These are phyloP conservation scores for Pleurotus giganteus DNA, from an alignment of 768 basidiomycete species.

Conservation along the genomic window DNA sequence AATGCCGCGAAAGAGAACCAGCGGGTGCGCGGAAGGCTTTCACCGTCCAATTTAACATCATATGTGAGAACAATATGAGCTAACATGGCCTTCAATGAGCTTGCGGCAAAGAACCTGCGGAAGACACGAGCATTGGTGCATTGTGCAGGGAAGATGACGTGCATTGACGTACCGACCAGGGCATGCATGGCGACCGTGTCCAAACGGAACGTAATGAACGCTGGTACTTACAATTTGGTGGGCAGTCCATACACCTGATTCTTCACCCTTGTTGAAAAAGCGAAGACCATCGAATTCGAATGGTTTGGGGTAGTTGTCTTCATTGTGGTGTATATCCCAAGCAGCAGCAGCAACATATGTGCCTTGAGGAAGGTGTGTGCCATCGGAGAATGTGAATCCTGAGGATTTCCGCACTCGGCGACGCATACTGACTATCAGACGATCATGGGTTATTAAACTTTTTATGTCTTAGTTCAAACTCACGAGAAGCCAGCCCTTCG, in stretches of 20 bases:
- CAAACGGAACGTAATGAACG: conserved; percentile 35
- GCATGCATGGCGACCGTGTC: conserved; percentile 35
- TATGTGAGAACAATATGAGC: conserved; percentile 38
- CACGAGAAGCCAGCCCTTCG: conserved; percentile 28
- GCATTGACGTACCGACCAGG: conserved; percentile 14
- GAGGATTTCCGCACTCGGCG: conserved; percentile 17
- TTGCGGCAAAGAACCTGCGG: conserved; percentile 40
- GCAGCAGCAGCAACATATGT: conserved; percentile 21
- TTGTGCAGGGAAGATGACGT: conserved; percentile 15
- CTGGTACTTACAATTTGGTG: conserved; percentile 32
- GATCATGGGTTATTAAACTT: not conserved
- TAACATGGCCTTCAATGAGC: conserved; percentile 41
- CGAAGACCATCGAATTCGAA: conserved; percentile 45
- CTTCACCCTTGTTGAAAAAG: conserved; percentile 37
- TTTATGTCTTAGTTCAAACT: not conserved
- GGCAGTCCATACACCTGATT: conserved; percentile 28
- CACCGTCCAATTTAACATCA: conserved; percentile 31
- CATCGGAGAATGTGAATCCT: conserved; percentile 26
- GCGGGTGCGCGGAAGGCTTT: not conserved
- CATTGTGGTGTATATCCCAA: conserved; percentile 19
- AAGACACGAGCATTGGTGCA: not conserved
- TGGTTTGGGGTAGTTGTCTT: conserved; percentile 39
- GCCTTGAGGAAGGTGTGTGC: conserved; percentile 3
- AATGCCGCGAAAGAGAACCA: not conserved
- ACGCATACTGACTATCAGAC: conserved; percentile 19